Evolutionary conservation across 2,329 filamentous ascomycete species (phyloP).

Genomic region (Aspergillus pseudotamarii): DNA sequence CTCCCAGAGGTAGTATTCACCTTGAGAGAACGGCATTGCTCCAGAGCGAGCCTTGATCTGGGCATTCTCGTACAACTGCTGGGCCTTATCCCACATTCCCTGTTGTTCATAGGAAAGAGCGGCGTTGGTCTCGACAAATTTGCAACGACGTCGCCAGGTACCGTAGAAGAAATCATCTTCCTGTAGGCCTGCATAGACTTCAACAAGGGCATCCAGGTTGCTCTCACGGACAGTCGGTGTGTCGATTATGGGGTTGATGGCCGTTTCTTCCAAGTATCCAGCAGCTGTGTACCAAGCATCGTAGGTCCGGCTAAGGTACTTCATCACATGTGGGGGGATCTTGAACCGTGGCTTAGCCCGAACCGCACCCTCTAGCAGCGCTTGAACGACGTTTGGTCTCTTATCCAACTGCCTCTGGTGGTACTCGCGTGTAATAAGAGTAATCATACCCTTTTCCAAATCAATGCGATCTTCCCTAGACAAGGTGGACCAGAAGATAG

Average conservation of each 20-base stretch:
- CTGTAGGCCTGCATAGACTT: conserved; percentile 85
- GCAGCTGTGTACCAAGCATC: conserved; percentile 97
- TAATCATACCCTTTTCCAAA: conserved; percentile 87
- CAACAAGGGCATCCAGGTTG: conserved; percentile 92
- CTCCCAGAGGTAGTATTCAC: conserved; percentile 99
- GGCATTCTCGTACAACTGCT: conserved; percentile 92
- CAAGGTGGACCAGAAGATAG: conserved; percentile 88
- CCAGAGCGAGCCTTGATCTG: conserved; percentile 97
- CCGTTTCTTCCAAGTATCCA: conserved; percentile 84
- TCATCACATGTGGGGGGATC: conserved; percentile 92
- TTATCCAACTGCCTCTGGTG: conserved; percentile 93
- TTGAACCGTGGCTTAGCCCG: conserved; percentile 85
- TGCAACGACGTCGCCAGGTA: conserved; percentile 90
- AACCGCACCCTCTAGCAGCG: conserved; percentile 83
- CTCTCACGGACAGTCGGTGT: conserved; percentile 85
- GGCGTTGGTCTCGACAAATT: conserved; percentile 96
- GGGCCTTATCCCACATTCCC: conserved; percentile 98
- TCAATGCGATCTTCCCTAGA: conserved; percentile 86
- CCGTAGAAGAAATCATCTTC: conserved; percentile 98
- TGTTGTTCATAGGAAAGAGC: conserved; percentile 98
- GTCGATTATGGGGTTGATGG: conserved; percentile 80
- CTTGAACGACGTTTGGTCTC: conserved; percentile 92
- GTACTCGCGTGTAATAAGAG: conserved; percentile 89
- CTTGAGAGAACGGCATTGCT: conserved; percentile 92
- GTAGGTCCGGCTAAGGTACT: conserved; percentile 90